Evolutionary conservation across 1,139 yeast species (phyloP), one percentile per base, ranked within the genome.

Genomic region (Yamadazyma spencermartinsiae): DNA sequence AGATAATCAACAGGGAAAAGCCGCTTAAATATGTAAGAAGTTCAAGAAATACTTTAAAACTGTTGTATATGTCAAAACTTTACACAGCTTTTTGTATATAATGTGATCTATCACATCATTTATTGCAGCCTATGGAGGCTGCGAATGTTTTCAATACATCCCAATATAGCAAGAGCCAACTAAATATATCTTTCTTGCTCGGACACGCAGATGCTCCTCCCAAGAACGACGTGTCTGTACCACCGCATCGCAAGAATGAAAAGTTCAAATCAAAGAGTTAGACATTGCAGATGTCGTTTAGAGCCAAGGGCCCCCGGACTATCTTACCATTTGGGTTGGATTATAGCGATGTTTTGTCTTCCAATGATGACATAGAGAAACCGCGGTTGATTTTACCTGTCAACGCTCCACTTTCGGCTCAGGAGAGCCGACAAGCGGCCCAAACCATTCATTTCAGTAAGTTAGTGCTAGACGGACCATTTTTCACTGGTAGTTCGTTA

Each of bases 381-480:
- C 72, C 76, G n/a, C 56, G 56, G 36, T 51, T 68, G 31, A 63
- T 65, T 31, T 56, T 85, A 19, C 96, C 96, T 0, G 76, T 86
- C 1, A 85, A 83, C 58, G 85, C 86, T 2, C 73, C 80, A 4
- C 63, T 82, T 19, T 73, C 75, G 3, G 64, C 65, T 6, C 50
- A 56, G 23, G 96, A 89, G 56, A 69, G 73, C 40, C 65, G 70
- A n/a, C 68, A 78, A 8, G 84, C 90, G 3, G 74, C 78, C 35
- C 89, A 82, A 49, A 76, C 81, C 41, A 72, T 83, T 24, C 74
- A 79, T 41, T 74, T 86, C 45, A 61, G 76, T 31, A 73, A 72
- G 20, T 62, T 79, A 17, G 70, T 88, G 55, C 72, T 74, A 35
- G 87, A 85, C 44, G 90, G 96, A 0, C 86, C 95, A 0, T 83